Percentiles rank a stretch among this genome's conserved stretches.
Conservation (phyloP, 1,139 yeast genomes). For the Blastobotrys petasosporus region DNA sequence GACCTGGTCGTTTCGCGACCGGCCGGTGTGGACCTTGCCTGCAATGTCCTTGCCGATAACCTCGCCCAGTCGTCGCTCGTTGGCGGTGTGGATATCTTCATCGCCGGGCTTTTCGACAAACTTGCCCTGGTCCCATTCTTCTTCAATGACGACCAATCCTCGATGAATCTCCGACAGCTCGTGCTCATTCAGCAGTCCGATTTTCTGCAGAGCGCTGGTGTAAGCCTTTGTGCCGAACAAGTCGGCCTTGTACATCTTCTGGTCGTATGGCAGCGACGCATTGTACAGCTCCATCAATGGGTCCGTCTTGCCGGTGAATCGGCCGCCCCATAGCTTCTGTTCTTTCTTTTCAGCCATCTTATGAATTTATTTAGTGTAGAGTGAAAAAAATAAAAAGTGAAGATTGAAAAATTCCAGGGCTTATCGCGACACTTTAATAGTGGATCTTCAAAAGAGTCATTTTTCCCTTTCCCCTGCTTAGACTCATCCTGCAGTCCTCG, state of each 20-base stretch:
- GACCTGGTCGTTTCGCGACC: conserved; percentile 97
- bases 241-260: conserved; percentile 91
- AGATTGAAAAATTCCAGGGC: not conserved
- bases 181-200: conserved; percentile 62
- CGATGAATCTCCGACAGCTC: conserved; percentile 76
- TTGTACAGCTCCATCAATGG: conserved; percentile 96
- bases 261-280: conserved; percentile 93
- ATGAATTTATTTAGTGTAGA: not conserved
- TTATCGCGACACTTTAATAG: not conserved
- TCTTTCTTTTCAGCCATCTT: conserved; percentile 4
- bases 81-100: conserved; percentile 98
- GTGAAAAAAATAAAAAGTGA: not conserved
- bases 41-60: conserved; percentile 87
- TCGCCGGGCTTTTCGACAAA: conserved; percentile 88
- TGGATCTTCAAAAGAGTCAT: not conserved
- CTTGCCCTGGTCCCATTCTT: conserved; percentile 71
- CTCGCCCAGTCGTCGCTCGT: conserved; percentile 96
- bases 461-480: not conserved
- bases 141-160: conserved; percentile 64
- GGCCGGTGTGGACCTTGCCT: conserved; percentile 97
- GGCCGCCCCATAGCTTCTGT: conserved; percentile 91
- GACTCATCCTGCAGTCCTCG: not conserved
- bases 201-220: conserved; percentile 75
- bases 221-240: conserved; percentile 90
- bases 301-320: conserved; percentile 93